Percentiles rank a stretch among this genome's conserved stretches.
phyloP scores from a whole-genome alignment of 2,329 filamentous ascomycete genomes.

The Alternaria sp. region DNA sequence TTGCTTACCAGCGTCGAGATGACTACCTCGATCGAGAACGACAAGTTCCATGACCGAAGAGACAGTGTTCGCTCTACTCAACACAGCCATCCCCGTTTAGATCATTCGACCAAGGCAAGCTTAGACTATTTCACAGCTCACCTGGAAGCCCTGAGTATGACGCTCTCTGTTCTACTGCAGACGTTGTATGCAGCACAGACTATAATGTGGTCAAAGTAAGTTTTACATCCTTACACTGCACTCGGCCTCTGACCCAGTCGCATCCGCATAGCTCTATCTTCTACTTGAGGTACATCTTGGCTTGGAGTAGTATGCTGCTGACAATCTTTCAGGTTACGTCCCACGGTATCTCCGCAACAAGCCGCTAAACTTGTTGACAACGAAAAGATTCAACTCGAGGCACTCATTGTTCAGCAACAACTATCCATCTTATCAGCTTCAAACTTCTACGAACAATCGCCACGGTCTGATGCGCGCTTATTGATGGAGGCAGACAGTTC shows the following conservation, averaged over 20 bases:
- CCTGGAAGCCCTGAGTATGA: conserved; percentile 44
- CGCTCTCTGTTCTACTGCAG: conserved; percentile 48
- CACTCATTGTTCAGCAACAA: conserved; percentile 50
- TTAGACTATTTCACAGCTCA: conserved; percentile 44
- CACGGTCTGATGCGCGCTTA: conserved; percentile 21
- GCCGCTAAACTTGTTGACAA: conserved; percentile 42
- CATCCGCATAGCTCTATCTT: neutral
- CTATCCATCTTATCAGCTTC: conserved; percentile 39
- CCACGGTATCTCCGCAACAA: conserved; percentile 41
- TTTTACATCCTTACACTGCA: neutral
- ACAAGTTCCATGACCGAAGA: conserved; percentile 8
- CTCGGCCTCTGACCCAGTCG: neutral
- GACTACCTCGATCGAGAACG: conserved; percentile 18
- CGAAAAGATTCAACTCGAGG: conserved; percentile 47
- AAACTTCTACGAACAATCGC: conserved; percentile 23
- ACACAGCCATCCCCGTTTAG: conserved; percentile 12
- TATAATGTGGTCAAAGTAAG: conserved; percentile 49
- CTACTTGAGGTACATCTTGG: neutral
- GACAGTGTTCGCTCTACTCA: conserved; percentile 3
- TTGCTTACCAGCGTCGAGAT: conserved; percentile 39
- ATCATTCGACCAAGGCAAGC: conserved; percentile 22
- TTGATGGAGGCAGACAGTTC: conserved; percentile 42
- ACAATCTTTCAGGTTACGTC: conserved; percentile 29
- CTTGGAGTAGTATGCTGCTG: neutral
- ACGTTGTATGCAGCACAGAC: conserved; percentile 48